Conservation (phyloP, 2,329 filamentous ascomycete species). For the Xylaria sp. region DNA sequence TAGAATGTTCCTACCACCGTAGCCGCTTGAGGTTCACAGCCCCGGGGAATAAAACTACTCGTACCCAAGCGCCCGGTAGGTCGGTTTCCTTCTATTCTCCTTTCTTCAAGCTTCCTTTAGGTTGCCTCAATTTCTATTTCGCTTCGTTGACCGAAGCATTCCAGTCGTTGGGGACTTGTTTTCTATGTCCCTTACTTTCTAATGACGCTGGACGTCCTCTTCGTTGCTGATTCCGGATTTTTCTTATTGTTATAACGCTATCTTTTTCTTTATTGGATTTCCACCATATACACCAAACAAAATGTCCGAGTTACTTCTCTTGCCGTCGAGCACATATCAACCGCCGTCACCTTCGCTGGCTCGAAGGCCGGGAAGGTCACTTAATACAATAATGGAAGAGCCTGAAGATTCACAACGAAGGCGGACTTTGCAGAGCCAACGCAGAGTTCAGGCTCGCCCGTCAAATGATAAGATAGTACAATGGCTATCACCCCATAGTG, state of each 20-base stretch:
- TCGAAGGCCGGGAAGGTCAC: slow-evolving; percentile 62
- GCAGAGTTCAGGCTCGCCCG: slow-evolving; percentile 45
- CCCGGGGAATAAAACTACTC: slow-evolving; percentile 48
- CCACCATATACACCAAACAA: slow-evolving; percentile 45
- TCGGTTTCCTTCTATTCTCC: slow-evolving; percentile 37
- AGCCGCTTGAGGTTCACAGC: slow-evolving; percentile 45
- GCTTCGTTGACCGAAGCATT: slow-evolving; percentile 60
- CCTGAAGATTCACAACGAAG: slow-evolving; percentile 52
- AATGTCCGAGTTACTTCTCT: slow-evolving; percentile 60
- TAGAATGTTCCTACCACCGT: slow-evolving; percentile 41
- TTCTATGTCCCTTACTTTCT: slow-evolving; percentile 46
- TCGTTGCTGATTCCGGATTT: slow-evolving; percentile 38
- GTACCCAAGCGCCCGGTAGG: slow-evolving; percentile 42
- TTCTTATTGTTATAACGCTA: slow-evolving; percentile 25
- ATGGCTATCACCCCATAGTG: slow-evolving; percentile 68
- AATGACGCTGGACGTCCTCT: slow-evolving; percentile 50
- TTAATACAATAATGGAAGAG: slow-evolving; percentile 75
- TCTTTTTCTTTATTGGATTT: slow-evolving; percentile 39
- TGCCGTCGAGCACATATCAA: slow-evolving; percentile 56
- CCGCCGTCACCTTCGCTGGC: slow-evolving; percentile 64
- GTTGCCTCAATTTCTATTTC: slow-evolving; percentile 50
- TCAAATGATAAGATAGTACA: slow-evolving; percentile 64
- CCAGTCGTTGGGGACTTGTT: slow-evolving; percentile 52
- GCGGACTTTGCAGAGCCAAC: slow-evolving; percentile 45
- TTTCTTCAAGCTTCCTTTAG: slow-evolving; percentile 49